Evolutionary conservation across 2,329 filamentous ascomycete genomes (phyloP), one percentile per base, ranked within the genome.

Genomic region (Curvularia sp.): DNA sequence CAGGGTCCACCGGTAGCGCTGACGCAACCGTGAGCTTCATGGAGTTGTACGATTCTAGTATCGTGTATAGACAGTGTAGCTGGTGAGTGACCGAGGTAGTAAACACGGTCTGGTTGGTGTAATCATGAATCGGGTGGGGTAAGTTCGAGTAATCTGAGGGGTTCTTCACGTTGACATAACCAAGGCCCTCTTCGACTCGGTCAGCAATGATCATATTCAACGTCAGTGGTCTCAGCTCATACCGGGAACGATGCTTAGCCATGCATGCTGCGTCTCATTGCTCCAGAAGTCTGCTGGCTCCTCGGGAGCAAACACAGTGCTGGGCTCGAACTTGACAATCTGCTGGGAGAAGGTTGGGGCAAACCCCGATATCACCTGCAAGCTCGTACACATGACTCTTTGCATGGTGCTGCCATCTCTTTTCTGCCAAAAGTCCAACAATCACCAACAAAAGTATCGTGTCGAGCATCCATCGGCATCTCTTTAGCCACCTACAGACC

Each of bases 71-170:
- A 41, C 72, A 76, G 53, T 76, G 73, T 10, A 76, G 62, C 53
- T 75, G 73, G 48, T 75, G 72, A 18, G 72, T 76, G 49, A 76
- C 64, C 4, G 68, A 72, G 0, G 72, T 76, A 0, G 73, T 76
- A 46, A 65, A 75, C 26, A 75, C 72, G 26, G 68, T 69, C 9
- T 66, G 58, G 38, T 67, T 66, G 30, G 66, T 57, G 53, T 74
- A 75, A 57, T 74, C 70, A 65, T 75, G 72, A 46, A 75, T 70
- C 3, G 73, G 72, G 13, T 60, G 57, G 0, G 73, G 72, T 48
- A 76, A 67, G 49, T 73, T 69, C 42, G 65, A 57, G 52, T 72
- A 68, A n/a, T 54, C 28, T 5, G 53, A 43, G 5, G 69, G 62
- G 13, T 68, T 55, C 28, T 67, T 64, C 48, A 75, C 58, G n/a